Percentiles rank a stretch among this genome's conserved stretches.
These are phyloP conservation scores for Fusarium setosum DNA, from an alignment of 2,329 filamentous ascomycete species.

Conservation along the genomic window DNA sequence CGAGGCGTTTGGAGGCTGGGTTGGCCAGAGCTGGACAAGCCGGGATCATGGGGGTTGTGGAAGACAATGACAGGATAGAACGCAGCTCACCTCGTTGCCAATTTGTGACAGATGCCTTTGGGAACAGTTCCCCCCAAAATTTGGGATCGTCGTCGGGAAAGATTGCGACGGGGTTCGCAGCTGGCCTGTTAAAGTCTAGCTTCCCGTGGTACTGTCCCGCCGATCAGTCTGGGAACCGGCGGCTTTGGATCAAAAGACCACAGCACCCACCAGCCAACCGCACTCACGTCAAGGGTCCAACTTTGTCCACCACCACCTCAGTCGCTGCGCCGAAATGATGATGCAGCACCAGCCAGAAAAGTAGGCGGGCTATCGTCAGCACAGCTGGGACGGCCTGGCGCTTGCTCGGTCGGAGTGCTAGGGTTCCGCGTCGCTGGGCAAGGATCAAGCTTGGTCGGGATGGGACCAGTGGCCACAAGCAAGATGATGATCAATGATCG, in stretches of 20 bases:
- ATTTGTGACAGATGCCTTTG: slow-evolving; percentile 18
- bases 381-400: slow-evolving; percentile 26
- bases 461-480: slow-evolving; percentile 13
- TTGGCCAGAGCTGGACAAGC: too few species aligned
- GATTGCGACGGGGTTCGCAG: slow-evolving; percentile 37
- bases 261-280: slow-evolving; percentile 22
- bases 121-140: too few species aligned
- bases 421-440: slow-evolving; percentile 33
- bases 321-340: slow-evolving; percentile 27
- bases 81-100: slow-evolving; percentile 24
- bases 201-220: slow-evolving; percentile 22
- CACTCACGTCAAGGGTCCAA: slow-evolving; percentile 35
- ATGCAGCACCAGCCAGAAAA: slow-evolving; percentile 14
- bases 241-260: slow-evolving; percentile 7
- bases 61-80: slow-evolving; percentile 10
- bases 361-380: slow-evolving; percentile 30
- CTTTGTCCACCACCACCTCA: slow-evolving; percentile 37
- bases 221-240: slow-evolving; percentile 18
- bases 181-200: slow-evolving; percentile 20
- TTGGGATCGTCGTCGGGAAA: slow-evolving; percentile 30
- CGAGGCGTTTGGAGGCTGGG: too few species aligned
- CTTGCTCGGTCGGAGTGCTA: slow-evolving; percentile 27
- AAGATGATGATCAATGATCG: slow-evolving; percentile 40
- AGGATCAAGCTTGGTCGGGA: slow-evolving; percentile 34
- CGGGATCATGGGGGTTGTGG: not conserved